Base-by-base conservation (phyloP, 164 flowering plant species). In the Cinnamomum micranthum region DNA sequence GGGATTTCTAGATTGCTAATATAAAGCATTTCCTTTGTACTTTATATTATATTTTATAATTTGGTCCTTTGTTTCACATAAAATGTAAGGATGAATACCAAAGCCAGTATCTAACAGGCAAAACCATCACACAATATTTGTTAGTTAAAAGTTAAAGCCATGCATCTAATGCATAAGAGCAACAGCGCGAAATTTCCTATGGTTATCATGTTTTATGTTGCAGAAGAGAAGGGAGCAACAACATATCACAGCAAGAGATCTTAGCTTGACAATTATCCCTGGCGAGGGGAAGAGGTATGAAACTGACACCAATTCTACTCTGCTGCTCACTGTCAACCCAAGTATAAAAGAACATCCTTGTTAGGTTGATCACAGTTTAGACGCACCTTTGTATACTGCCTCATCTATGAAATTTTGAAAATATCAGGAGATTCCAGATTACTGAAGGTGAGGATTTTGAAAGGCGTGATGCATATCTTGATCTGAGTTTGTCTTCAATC, bases 401-500 rank as follows among this genome's bases (percentile, higher is more conserved):
- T 68, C 4, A 28, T 28, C 47, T 41, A 41, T 41, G 47, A 41
- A 41, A 41, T 31, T 23, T 27, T 12, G 35, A 27, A 27, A 68
- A 68, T 28, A 68, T 68, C 50, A 68, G 70, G 70, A 68, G 19
- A 68, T 68, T 33, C 11, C n/a, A n/a, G 50, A 4, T 35, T 33
- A 68, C 5, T 11, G 19, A 33, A 17, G n/a, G 2, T 5, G 23
- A 33, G 15, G 5, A 17, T 68, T 68, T 14, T 4, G 11, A 31
- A 28, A 15, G 70, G 70, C 13, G 19, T 17, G n/a, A 10, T 9
- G 28, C 50, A 27, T 68, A 12, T 12, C 70, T 68, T 33, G 70
- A 68, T 68, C 22, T 68, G 2, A 68, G 70, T 68, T 33, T 68
- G 50, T 68, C 70, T 4, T 27, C 70, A 3, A n/a, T 33, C 51